Evolutionary conservation across 768 basidiomycete species (phyloP), one percentile per base, ranked within the genome.

Genomic region (Mycena kentingensis): DNA sequence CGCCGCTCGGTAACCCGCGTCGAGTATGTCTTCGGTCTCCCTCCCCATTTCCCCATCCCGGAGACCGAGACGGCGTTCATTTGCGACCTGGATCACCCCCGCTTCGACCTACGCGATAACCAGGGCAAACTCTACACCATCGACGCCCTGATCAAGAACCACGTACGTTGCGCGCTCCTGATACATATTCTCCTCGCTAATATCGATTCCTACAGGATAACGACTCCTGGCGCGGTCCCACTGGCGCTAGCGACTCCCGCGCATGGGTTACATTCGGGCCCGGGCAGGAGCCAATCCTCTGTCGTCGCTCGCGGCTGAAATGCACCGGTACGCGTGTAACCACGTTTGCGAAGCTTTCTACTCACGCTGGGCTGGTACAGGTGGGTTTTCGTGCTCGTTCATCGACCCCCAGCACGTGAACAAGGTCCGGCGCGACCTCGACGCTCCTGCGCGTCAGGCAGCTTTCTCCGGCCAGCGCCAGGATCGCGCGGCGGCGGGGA

Each of bases 281-380:
- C 6, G 49, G 39, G 0, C 24, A 41, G 21, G 13, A 18, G 2
- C 44, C 36, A 1, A 48, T 57, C 28, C n/a, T 27, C 8, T 51
- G 49, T 36, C 51, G 51, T 21, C 26, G 55, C 6, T 46, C 45
- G 3, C 49, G 44, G 2, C 28, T 46, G 3, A 8, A 22, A 18
- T 57, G 50, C 38, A 47, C 31, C 35, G 55, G 52, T 48, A 35
- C 16, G 49, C 28, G 21, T 36, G n/a, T n/a, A n/a, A n/a, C n/a
- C n/a, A n/a, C n/a, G n/a, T n/a, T n/a, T n/a, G n/a, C n/a, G n/a
- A n/a, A n/a, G n/a, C n/a, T n/a, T n/a, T n/a, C n/a, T n/a, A n/a
- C n/a, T n/a, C n/a, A n/a, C 8, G 8, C 13, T 8, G n/a, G n/a
- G 32, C 32, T n/a, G 13, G n/a, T 15, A 19, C 19, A 38, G 37